Conservation (phyloP, 2,329 filamentous ascomycete genomes). For the Metarhizium album region DNA sequence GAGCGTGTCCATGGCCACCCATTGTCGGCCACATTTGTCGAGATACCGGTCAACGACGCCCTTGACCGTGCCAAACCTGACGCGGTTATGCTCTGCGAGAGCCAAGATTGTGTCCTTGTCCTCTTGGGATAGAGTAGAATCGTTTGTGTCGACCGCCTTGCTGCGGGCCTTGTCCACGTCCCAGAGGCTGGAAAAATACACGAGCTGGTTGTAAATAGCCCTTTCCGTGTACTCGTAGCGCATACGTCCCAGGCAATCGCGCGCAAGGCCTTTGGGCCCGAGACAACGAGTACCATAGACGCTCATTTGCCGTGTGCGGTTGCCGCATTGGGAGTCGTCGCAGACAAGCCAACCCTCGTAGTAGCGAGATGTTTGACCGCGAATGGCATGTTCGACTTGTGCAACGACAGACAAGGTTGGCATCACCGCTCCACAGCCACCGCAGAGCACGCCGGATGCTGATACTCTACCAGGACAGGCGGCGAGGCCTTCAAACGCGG, state of each 20-base stretch:
- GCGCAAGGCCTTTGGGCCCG: conserved; percentile 73
- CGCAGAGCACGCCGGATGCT: conserved; percentile 65
- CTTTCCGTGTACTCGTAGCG: conserved; percentile 80
- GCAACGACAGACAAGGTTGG: conserved; percentile 66
- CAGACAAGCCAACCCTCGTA: conserved; percentile 90
- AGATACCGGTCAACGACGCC: conserved; percentile 72
- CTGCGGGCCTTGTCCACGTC: conserved; percentile 73
- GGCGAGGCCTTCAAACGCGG: conserved; percentile 67
- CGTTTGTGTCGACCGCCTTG: conserved; percentile 37
- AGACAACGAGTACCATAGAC: conserved; percentile 88
- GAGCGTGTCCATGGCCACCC: conserved; percentile 86
- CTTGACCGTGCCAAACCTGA: conserved; percentile 66
- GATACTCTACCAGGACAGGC: conserved; percentile 49
- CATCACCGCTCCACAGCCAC: conserved; percentile 54
- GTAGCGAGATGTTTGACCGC: conserved; percentile 68
- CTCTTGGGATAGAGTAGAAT: conserved; percentile 34
- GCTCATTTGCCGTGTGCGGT: conserved; percentile 80
- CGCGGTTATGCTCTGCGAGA: conserved; percentile 72
- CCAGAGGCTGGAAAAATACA: conserved; percentile 78
- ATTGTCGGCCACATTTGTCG: conserved; percentile 81
- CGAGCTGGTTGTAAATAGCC: conserved; percentile 84
- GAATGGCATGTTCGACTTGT: conserved; percentile 78
- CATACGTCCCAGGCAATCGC: conserved; percentile 81
- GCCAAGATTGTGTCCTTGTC: conserved; percentile 56
- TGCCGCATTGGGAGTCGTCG: conserved; percentile 78